Conservation (phyloP, 768 basidiomycete species). For the Leccinum incarnatum region DNA sequence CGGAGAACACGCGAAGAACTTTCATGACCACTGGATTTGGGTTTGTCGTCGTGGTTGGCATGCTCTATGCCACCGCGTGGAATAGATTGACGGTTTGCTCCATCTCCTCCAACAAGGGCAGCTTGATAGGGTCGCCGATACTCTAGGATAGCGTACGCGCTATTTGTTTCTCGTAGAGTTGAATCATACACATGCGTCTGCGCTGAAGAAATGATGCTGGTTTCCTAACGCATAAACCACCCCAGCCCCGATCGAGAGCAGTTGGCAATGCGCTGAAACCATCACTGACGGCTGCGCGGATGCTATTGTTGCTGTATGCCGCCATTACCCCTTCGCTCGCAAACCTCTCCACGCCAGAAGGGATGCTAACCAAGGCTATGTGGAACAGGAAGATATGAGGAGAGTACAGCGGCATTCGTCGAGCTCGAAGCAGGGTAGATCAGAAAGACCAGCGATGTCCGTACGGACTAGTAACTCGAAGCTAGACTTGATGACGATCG, state of each 20-base stretch:
- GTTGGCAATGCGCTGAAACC: conserved; percentile 38
- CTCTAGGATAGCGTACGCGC: conserved; percentile 78
- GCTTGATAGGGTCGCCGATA: conserved; percentile 70
- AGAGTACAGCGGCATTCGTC: conserved; percentile 68
- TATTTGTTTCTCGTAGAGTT: conserved; percentile 81
- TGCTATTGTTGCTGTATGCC: conserved; percentile 80
- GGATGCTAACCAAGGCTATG: conserved; percentile 74
- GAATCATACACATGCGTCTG: conserved; percentile 82
- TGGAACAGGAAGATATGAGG: conserved; percentile 84
- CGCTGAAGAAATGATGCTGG: conserved; percentile 75
- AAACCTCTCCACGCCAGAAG: conserved; percentile 77
- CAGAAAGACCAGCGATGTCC: conserved; percentile 69
- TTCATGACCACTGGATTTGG: conserved; percentile 50
- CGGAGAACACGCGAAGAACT: conserved; percentile 69
- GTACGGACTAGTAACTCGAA: conserved; percentile 68
- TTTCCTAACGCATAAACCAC: conserved; percentile 62
- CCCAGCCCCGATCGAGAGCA: conserved; percentile 38
- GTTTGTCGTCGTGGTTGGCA: conserved; percentile 15
- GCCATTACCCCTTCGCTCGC: conserved; percentile 81
- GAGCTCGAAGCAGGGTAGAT: conserved; percentile 58
- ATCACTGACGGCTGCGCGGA: conserved; percentile 71
- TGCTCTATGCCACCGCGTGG: conserved; percentile 62
- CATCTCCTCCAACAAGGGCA: conserved; percentile 78
- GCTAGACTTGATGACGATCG: conserved; percentile 71
- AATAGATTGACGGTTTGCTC: conserved; percentile 79